Evolutionary conservation across 805 yeast species (phyloP).

Genomic region (Saccharomyces jurei): DNA sequence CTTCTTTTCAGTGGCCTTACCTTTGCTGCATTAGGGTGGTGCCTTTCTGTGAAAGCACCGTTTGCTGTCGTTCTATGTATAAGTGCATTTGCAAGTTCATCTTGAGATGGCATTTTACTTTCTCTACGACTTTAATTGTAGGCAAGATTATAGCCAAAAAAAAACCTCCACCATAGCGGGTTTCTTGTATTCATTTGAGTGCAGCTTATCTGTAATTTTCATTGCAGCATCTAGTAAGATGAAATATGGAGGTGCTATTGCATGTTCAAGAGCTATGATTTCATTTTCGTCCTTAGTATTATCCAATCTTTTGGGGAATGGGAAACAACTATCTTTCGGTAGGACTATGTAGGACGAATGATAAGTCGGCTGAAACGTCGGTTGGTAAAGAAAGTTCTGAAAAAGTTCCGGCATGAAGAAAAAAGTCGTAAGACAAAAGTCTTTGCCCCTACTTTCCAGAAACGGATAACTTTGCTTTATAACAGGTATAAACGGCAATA

Average conservation of each 20-base stretch:
- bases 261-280: slow-evolving; percentile 54
- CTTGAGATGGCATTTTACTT: slow-evolving; percentile 51
- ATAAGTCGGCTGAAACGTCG: neutral
- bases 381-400: neutral
- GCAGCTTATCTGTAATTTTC: slow-evolving; percentile 60
- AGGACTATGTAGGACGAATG: slow-evolving; percentile 10
- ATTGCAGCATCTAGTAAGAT: slow-evolving; percentile 57
- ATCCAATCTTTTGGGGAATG: slow-evolving; percentile 26
- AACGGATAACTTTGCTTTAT: neutral
- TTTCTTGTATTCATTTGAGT: slow-evolving; percentile 61
- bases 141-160: slow-evolving; percentile 54
- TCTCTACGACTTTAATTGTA: slow-evolving; percentile 57
- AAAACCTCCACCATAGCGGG: slow-evolving; percentile 70
- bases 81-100: slow-evolving; percentile 48
- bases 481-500: neutral
- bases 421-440: neutral
- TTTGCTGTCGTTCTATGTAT: slow-evolving; percentile 51
- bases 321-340: slow-evolving; percentile 23
- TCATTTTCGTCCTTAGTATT: slow-evolving; percentile 19
- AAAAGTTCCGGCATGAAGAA: neutral
- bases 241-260: slow-evolving; percentile 69
- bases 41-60: slow-evolving; percentile 40
- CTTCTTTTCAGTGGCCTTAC: slow-evolving; percentile 33
- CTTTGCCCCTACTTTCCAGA: neutral
- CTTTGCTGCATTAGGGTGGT: slow-evolving; percentile 64